These are phyloP conservation scores for Wickerhamiella bombiphila DNA, from an alignment of 805 yeast species.

Conservation along the genomic window DNA sequence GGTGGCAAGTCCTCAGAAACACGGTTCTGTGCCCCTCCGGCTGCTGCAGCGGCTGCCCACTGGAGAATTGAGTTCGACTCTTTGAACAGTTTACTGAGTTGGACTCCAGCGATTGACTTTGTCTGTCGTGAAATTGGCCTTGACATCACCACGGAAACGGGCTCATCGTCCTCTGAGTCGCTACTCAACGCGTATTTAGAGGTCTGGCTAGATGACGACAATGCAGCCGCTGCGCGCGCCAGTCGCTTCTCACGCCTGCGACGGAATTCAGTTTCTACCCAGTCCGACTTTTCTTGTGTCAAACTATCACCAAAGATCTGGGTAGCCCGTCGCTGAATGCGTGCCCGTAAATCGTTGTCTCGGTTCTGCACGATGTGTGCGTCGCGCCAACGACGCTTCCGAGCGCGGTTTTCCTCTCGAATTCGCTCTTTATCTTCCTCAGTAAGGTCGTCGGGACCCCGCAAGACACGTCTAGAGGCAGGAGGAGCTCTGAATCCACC, in stretches of 20 bases:
- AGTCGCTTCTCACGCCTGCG: constrained; percentile 48
- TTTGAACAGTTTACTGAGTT: constrained; percentile 13
- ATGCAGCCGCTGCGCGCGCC: constrained; percentile 22
- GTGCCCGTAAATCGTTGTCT: constrained; percentile 70
- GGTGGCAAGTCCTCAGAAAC: no score
- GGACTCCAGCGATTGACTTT: constrained; percentile 12
- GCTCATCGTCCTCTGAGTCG: neutral
- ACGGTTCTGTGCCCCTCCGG: constrained; percentile 5
- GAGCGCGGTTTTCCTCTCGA: constrained; percentile 52
- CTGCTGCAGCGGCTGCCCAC: constrained; percentile 5
- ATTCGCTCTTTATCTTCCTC: constrained; percentile 38
- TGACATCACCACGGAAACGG: neutral
- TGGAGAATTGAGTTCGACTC: constrained; percentile 14
- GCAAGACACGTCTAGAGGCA: neutral
- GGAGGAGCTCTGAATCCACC: neutral
- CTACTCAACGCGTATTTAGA: neutral
- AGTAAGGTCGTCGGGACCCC: constrained; percentile 9
- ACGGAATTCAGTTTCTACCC: constrained; percentile 66
- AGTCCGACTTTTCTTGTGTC: constrained; percentile 38
- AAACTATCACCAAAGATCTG: constrained; percentile 48
- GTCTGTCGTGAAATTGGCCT: constrained; percentile 13
- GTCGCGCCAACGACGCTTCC: constrained; percentile 76
- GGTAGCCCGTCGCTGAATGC: constrained; percentile 62
- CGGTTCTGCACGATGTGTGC: constrained; percentile 66
- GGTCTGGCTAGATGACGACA: constrained; percentile 5